Evolutionary conservation across 208 protist genomes (phyloP).

Genomic region (Wallacemonas sp.): DNA sequence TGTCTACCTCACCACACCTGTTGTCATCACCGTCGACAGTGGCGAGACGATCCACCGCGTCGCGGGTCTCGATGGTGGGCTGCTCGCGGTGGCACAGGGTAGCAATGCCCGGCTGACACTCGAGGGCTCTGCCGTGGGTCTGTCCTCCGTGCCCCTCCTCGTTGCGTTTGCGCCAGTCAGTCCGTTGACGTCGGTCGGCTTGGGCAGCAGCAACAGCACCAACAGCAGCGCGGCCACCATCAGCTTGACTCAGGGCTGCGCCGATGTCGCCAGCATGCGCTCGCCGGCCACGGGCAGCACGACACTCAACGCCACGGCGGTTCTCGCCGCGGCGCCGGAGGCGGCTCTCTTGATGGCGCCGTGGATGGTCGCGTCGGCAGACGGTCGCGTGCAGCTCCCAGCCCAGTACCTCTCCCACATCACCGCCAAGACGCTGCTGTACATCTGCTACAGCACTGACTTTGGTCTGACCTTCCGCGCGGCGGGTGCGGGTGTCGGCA

Average conservation of each 20-base stretch:
- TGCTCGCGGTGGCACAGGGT: constrained; percentile 44
- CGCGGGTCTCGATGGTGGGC: constrained; percentile 9
- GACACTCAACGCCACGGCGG: constrained; percentile 1
- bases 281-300: constrained; percentile 16
- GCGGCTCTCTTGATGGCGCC: constrained; percentile 26
- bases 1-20: constrained; percentile 24
- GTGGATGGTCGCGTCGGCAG: constrained; percentile 22
- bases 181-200: constrained; percentile 17
- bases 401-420: constrained; percentile 32
- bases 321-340: constrained; percentile 6
- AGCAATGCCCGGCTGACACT: constrained; percentile 41
- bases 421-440: constrained; percentile 20
- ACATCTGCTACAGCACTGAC: constrained; percentile 72
- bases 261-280: constrained; percentile 16
- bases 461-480: constrained; percentile 47
- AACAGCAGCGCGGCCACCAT: neutral
- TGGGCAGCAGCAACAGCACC: neutral
- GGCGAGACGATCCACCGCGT: constrained; percentile 25
- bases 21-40: constrained; percentile 24
- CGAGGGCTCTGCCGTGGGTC: constrained; percentile 47
- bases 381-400: constrained; percentile 31
- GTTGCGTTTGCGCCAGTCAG: constrained; percentile 35
- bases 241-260: constrained; percentile 14
- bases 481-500: constrained; percentile 1
- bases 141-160: constrained; percentile 35